Base-by-base conservation (phyloP, 495 filamentous ascomycete species). In the Monascus purpureus region DNA sequence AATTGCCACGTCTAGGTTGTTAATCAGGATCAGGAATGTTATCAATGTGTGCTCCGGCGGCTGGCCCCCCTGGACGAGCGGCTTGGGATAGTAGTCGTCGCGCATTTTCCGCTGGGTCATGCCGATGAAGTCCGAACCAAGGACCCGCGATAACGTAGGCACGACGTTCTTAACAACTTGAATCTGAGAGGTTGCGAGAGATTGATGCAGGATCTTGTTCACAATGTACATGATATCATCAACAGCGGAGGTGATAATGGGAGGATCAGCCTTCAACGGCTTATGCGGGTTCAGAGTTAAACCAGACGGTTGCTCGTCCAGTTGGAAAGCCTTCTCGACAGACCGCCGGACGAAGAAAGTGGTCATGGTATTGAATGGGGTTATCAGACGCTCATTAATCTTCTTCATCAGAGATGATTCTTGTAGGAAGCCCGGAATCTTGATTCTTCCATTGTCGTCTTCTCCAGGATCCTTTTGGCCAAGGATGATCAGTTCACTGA, bases 191-290 rank as follows among this genome's bases (percentile, higher is more conserved):
- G 90, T 96, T 1, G 81, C 73, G 25, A 96, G 65, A 4, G 85
- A 78, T 37, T 85, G 78, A 29, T 84, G 77, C 24, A 96, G 65
- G 25, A 94, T 77, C 30, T 87, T 80, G 49, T 92, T 88, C 47
- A 93, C 84, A 40, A 95, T 93, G 59, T 95, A 97, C 92, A 96
- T 96, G 34, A 96, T 87, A 55, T 93, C 90, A 61, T 96, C 90
- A 6, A 97, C 87, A 1, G 90, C 84, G 0, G 86, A 92, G 31
- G 86, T 88, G 45, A 97, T 93, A 43, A 80, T 92, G 7, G 90
- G 90, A 7, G 84, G 72, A 45, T 86, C 83, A 1, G 74, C 61
- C 27, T 57, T 58, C 25, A 93, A 66, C 6, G 76, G 53, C 34
- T 66, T 79, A 32, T 65, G 75, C 11, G 70, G 66, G 43, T 77